phyloP scores from a whole-genome alignment of 176 grass and related monocot genomes.

The Secale cereale region DNA sequence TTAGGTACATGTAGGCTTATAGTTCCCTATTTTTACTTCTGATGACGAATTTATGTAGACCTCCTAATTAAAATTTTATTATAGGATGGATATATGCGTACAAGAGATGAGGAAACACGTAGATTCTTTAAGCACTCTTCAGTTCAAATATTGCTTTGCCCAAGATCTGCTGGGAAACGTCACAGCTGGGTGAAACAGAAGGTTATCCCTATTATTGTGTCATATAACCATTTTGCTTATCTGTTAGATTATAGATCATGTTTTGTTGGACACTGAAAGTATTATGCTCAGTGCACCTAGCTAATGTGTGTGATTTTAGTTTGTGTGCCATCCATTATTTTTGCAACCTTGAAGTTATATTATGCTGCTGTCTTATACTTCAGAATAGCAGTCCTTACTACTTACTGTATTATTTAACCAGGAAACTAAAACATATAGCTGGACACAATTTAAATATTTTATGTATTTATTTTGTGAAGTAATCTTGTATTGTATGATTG shows the following conservation, averaged over 20 bases:
- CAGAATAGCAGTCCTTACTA: neutral
- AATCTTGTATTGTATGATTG: neutral
- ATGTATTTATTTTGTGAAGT: neutral
- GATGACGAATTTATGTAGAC: neutral
- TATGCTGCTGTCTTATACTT: neutral
- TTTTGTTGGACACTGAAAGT: neutral
- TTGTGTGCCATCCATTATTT: neutral
- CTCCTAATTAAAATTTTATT: neutral
- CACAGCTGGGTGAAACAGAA: conserved; percentile 67
- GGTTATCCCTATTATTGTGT: conserved; percentile 31
- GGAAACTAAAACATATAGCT: neutral
- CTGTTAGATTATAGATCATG: neutral
- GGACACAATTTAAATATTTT: neutral
- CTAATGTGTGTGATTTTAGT: neutral
- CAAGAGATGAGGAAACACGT: conserved; percentile 60
- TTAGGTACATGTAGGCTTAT: neutral
- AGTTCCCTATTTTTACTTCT: conserved; percentile 1
- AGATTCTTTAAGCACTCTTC: conserved; percentile 86
- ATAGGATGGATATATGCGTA: conserved; percentile 64
- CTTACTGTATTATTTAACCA: neutral
- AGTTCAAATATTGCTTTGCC: conserved; percentile 63
- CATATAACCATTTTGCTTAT: neutral
- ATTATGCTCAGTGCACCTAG: neutral
- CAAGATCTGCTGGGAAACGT: conserved; percentile 61
- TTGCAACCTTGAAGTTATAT: neutral